Conservation (phyloP, 306 rosid genomes). For the Citrullus mucosospermus region DNA sequence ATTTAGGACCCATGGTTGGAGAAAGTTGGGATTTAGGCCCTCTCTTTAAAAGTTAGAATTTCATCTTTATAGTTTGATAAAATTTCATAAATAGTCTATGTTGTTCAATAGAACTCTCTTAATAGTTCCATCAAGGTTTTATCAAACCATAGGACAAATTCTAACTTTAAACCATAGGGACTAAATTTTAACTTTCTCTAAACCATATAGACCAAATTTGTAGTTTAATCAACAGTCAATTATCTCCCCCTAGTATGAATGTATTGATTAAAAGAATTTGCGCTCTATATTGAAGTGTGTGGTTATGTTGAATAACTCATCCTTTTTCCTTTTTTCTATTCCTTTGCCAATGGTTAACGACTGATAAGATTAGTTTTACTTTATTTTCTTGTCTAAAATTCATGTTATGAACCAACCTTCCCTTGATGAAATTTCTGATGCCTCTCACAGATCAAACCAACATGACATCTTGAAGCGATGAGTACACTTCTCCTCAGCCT, state of each 20-base stretch:
- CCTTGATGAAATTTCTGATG: constrained; percentile 9
- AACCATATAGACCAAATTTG: too few species aligned
- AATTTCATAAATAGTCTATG: too few species aligned
- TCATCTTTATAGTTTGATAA: too few species aligned
- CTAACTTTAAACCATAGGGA: too few species aligned
- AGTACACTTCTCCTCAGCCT: constrained; percentile 12
- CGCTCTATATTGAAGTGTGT: background rate
- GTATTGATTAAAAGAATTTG: background rate
- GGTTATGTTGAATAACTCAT: background rate
- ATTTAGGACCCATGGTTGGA: too few species aligned
- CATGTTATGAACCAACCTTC: background rate
- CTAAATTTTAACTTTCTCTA: too few species aligned
- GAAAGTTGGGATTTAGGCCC: too few species aligned
- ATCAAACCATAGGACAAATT: too few species aligned
- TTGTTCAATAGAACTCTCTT: too few species aligned
- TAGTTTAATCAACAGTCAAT: background rate
- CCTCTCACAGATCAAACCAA: constrained; percentile 47
- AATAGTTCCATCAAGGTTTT: too few species aligned
- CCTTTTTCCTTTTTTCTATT: background rate
- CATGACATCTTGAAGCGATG: constrained; percentile 32
- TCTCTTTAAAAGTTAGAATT: too few species aligned
- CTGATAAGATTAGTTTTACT: background rate
- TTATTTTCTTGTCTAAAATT: background rate
- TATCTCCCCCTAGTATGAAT: background rate
- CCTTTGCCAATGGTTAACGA: background rate